Evolutionary conservation across 2,329 filamentous ascomycete genomes (phyloP), one percentile per base, ranked within the genome.

Genomic region (Chaetomiaceae sp.): DNA sequence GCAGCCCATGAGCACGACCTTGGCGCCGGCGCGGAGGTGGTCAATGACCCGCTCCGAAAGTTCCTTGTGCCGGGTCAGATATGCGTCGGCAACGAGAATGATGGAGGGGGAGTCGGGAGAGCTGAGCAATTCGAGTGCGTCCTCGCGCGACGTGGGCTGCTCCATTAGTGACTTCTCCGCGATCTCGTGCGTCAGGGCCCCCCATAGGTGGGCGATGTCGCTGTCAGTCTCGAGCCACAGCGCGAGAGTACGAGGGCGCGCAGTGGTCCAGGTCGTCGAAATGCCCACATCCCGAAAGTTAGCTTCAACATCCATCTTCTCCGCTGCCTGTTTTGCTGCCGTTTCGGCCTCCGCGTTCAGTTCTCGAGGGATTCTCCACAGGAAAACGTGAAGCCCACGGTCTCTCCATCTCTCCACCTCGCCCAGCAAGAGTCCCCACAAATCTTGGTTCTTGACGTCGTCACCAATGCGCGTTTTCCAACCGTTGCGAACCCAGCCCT

Each of bases 351-450:
- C 19, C 9, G 6, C 12, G 20, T 47, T 42, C n/a, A 5, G 14
- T 10, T 35, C 26, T 17, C 38, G 37, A 15, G 38, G 24, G 5
- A 47, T 38, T 26, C 18, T 37, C 44, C 44, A 47, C 9, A 47
- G 14, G 9, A 18, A 15, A 38, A 47, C 38, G 3, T 9, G 18
- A 9, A 42, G 9, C n/a, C 38, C 44, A n/a, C 30, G 29, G 9
- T 22, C 34, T 3, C 17, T 17, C 38, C 22, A 41, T 24, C 38
- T 30, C 18, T 42, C 37, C 8, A 45, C 8, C 35, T 52, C 36
- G 17, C 47, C 43, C 30, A 76, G 58, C 2, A 79, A 57, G 14
- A 60, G 49, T 52, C 74, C 59, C 73, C 76, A 79, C 18, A 79
- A 49, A 48, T 80, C 73, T 46, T 57, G 61, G 50, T 78, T 78